Percentiles rank a stretch among this genome's conserved stretches.
Conservation (phyloP, 768 basidiomycete species). For the Podaxis rugospora region DNA sequence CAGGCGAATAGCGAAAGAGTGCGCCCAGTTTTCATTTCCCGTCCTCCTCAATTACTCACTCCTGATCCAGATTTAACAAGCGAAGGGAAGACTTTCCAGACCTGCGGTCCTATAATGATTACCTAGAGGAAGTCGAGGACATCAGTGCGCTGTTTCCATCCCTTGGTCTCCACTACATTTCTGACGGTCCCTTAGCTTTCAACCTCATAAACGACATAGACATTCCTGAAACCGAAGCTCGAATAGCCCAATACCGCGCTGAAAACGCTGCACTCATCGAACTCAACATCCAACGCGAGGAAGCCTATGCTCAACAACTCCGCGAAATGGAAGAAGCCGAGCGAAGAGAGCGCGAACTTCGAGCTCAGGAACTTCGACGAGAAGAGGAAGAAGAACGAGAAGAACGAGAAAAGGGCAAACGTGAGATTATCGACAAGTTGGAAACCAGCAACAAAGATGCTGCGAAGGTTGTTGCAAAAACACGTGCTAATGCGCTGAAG, state of each 20-base stretch:
- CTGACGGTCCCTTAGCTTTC: slow-evolving; percentile 55
- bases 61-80: slow-evolving; percentile 80
- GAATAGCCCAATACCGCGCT: slow-evolving; percentile 71
- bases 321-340: slow-evolving; percentile 82
- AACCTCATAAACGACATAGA: slow-evolving; percentile 93
- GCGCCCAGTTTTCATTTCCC: slow-evolving; percentile 19
- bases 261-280: slow-evolving; percentile 84
- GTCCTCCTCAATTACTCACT: not conserved
- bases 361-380: slow-evolving; percentile 59
- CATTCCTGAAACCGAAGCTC: slow-evolving; percentile 73
- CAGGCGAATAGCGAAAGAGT: slow-evolving; percentile 88
- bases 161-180: slow-evolving; percentile 1
- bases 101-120: slow-evolving; percentile 84
- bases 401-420: slow-evolving; percentile 65
- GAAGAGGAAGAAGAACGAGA: slow-evolving; percentile 75
- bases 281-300: slow-evolving; percentile 78
- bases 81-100: slow-evolving; percentile 83
- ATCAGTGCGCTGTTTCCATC: slow-evolving; percentile 38
- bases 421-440: slow-evolving; percentile 76
- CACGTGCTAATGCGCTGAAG: slow-evolving; percentile 59
- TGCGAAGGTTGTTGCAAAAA: slow-evolving; percentile 62
- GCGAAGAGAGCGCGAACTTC: slow-evolving; percentile 61
- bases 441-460: slow-evolving; percentile 76
- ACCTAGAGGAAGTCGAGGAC: slow-evolving; percentile 94
- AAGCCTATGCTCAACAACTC: slow-evolving; percentile 65